Evolutionary conservation across 257 asterid species (phyloP), one percentile per base, ranked within the genome.

Genomic region (Echium plantagineum): DNA sequence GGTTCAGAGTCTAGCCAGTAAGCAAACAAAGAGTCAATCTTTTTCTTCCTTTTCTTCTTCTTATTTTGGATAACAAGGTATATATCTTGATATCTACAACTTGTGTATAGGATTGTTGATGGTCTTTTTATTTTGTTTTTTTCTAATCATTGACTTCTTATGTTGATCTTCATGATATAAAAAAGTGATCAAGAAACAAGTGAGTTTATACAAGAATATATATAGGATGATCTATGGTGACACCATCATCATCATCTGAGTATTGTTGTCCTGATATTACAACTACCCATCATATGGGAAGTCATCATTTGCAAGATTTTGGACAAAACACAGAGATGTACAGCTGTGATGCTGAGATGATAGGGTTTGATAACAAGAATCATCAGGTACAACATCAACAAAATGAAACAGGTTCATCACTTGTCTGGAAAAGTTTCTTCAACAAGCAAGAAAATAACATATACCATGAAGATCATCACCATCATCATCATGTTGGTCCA

Each of bases 361-460:
- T 85, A 72, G 97, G 94, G 77, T 86, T 85, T 75, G 81, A 78
- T 22, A 20, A 80, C 1, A 80, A 74, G 72, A 73, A 72, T 66
- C 38, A 72, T 66, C 38, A 21, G 10, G 67, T 60, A 30, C 74
- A 66, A 12, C 73, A 68, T 3, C 42, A 30, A 5, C 35, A 21
- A 85, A 77, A 79, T 42, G 49, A 42, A 42, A 0, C 49, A 69
- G 73, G 81, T 21, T 80, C 74, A 71, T 80, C 74, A 71, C 74
- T 78, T 71, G 55, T 64, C 49, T 82, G 73, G 67, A 35, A 72
- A 19, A 28, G 32, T 26, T 26, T 26, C 30, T 26, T 26, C 30
- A 26, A 26, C 30, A 26, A 26, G 30, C 30, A 26, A 26, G 30
- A 26, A 26, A 65, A 60, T 9, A 56, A 24, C 60, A 60, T 63